Percentiles rank a stretch among this genome's conserved stretches.
Evolutionary conservation across 202 grass and related monocot species (phyloP).

Genomic region (Panicum hallii): DNA sequence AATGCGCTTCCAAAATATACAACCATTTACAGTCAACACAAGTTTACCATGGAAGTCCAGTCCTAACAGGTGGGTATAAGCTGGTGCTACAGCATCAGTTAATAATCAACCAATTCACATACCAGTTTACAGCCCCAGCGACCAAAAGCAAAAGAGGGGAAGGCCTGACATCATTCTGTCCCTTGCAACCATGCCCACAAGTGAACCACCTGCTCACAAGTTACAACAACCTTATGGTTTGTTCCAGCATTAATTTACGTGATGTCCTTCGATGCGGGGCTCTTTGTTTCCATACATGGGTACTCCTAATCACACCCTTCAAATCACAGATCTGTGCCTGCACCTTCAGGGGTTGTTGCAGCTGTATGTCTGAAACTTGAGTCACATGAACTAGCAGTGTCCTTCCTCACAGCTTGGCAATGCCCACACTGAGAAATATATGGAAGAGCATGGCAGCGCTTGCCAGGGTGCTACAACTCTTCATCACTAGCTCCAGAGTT

Average conservation of each 20-base stretch:
- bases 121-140: not conserved
- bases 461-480: slow-evolving; percentile 53
- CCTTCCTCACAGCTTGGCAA: not conserved
- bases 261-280: not conserved
- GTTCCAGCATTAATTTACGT: not conserved
- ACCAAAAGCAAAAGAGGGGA: not conserved
- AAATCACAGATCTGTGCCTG: not conserved
- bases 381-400: not conserved
- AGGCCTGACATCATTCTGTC: not conserved
- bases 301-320: not conserved
- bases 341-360: slow-evolving; percentile 8
- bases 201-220: not conserved
- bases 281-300: not conserved
- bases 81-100: not conserved
- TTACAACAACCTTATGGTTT: not conserved
- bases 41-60: not conserved
- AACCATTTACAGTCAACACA: slow-evolving; percentile 2
- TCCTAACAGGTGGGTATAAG: not conserved
- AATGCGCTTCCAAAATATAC: not conserved
- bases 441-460: not conserved
- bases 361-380: slow-evolving; percentile 24
- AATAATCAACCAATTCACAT: not conserved
- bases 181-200: not conserved
- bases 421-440: slow-evolving; percentile 7
- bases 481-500: slow-evolving; percentile 56